Base-by-base conservation (phyloP, 805 yeast genomes). In the Candida ortonii region DNA sequence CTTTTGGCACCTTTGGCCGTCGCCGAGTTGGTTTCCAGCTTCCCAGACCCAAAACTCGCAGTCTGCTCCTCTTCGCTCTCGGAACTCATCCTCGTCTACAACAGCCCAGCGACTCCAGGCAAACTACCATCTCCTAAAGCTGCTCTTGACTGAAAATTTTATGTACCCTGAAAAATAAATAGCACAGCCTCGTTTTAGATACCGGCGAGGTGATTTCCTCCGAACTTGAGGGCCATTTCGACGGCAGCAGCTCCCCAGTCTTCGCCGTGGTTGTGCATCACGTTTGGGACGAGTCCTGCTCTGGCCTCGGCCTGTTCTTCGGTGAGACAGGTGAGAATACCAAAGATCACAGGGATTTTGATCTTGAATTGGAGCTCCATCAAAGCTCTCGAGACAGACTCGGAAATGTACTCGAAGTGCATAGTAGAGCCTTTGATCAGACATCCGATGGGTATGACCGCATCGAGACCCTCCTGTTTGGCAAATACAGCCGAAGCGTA, bases 181-280 rank as follows among this genome's bases (percentile, higher is more conserved):
- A n/a, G n/a, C n/a, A n/a, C n/a, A n/a, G n/a, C n/a, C n/a, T n/a
- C n/a, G n/a, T n/a, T n/a, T n/a, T n/a, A n/a, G n/a, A n/a, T n/a
- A n/a, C n/a, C n/a, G n/a, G n/a, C n/a, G n/a, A n/a, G n/a, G n/a
- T n/a, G n/a, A n/a, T n/a, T n/a, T n/a, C n/a, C n/a, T n/a, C n/a
- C 36, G 14, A 32, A 75, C 48, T 76, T 76, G 11, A 55, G 32
- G 4, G 76, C 81, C 97, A 93, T 90, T 67, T 90, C 98, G 17
- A 93, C 96, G 11, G 98, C 98, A 35, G 97, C 96, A 22, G 94
- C 89, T 49, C 95, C 98, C 98, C 98, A 90, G 61, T 93, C 98
- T 55, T 76, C 86, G 46, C 98, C 98, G 55, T 93, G 98, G 68
- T 90, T 90, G 62, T 93, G 97, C 79, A 80, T 75, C 49, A 78